These are phyloP conservation scores for Chlamydomonas asymmetrica DNA, from an alignment of 139 green algal species.

Conservation along the genomic window DNA sequence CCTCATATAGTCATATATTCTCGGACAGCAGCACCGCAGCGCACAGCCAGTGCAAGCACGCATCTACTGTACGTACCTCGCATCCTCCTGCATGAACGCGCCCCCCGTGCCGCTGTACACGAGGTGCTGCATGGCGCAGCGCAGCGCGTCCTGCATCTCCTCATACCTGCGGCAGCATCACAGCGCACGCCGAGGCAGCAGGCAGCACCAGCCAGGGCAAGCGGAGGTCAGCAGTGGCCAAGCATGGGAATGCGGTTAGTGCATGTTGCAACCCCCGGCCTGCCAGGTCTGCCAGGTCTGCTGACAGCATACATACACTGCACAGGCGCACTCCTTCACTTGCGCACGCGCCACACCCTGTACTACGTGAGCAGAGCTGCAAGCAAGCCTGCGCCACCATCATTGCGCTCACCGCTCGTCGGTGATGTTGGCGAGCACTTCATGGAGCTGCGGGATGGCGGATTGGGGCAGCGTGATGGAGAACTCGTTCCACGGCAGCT, in stretches of 20 bases:
- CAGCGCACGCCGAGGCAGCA: background rate
- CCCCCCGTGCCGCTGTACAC: slow-evolving; percentile 9
- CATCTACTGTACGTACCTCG: slow-evolving; percentile 8
- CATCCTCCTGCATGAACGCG: slow-evolving; percentile 34
- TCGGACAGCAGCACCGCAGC: background rate
- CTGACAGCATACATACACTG: too few species aligned
- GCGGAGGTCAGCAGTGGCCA: background rate
- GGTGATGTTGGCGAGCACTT: background rate
- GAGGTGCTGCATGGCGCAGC: slow-evolving; percentile 33
- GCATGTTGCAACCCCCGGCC: too few species aligned
- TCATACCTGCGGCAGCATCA: too few species aligned
- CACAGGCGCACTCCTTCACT: too few species aligned
- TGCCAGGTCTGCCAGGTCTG: too few species aligned
- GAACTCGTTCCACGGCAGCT: slow-evolving; percentile 30
- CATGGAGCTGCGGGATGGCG: slow-evolving; percentile 4
- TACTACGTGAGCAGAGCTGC: too few species aligned
- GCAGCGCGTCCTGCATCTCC: background rate
- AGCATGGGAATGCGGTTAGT: background rate
- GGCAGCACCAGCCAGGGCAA: background rate
- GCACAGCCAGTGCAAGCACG: background rate
- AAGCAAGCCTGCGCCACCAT: too few species aligned
- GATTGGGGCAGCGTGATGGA: background rate
- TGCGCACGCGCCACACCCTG: too few species aligned
- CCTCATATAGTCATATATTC: background rate
- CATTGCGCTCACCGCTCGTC: background rate